Base-by-base conservation (phyloP, 169 alveolate genomes). In the Cryptosporidium sp. region DNA sequence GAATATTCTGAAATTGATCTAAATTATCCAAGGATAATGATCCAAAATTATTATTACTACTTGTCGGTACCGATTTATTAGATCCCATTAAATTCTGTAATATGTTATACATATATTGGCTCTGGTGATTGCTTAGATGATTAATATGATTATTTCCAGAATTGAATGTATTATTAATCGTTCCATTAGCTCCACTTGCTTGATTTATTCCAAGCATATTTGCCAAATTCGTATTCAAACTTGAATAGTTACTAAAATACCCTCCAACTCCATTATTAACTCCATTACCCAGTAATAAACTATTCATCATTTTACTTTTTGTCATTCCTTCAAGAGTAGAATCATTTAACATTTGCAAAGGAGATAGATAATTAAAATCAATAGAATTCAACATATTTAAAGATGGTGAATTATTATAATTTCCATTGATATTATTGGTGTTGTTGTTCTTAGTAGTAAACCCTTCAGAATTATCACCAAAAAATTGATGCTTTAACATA, bases 171-270 rank as follows among this genome's bases (percentile, higher is more conserved):
- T 23, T 53, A 23, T 23, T 56, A 56, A 56, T 56, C 56, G 18
- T 2, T 48, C 56, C 56, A 56, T 56, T 26, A 56, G 31, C 14
- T n/a, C 37, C 67, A 21, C 18, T 1, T 3, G 21, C 8, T 56
- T 56, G 67, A 56, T 56, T 56, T 8, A 56, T 56, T 56, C 67
- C 67, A 8, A 56, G n/a, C 8, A 56, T 23, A 56, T 56, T 56
- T 56, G 35, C 35, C 16, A 26, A n/a, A 56, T 56, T 56, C 37
- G 26, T 26, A 56, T 56, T 56, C 3, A 56, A 56, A 21, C 7
- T 56, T 26, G 29, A 26, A 5, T 23, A 26, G 8, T 56, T n/a
- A 26, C 67, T 1, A 56, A 10, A 26, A 21, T 56, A 56, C 26
- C 67, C 67, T 23, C 67, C 35, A 26, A 10, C 35, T n/a, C 37